Base-by-base conservation (phyloP, 805 yeast species). In the Starmerella apicola region DNA sequence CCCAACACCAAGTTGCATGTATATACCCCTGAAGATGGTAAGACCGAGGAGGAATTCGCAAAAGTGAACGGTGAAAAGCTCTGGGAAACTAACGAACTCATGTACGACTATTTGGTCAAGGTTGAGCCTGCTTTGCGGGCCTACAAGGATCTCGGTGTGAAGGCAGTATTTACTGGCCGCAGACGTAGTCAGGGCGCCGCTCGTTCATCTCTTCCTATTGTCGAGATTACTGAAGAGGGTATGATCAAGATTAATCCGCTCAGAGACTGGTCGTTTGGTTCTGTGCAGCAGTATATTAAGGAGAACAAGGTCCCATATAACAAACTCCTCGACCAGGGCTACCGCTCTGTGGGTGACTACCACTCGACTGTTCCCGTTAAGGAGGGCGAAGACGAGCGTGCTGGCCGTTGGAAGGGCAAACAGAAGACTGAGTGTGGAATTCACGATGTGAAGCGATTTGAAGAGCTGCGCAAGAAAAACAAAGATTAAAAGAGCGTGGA, bases 331-430 rank as follows among this genome's bases (percentile, higher is more conserved):
- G 88, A 85, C 59, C 63, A 76, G 41, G 96, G 96, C 0, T 88
- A 86, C 61, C 78, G 84, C 54, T 82, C 95, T 0, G 72, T 88
- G 13, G 97, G 97, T 1, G 97, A 88, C 59, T 88, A 86, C 72
- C 97, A 88, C 59, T 82, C 94, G 1, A 88, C 97, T 0, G 75
- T 63, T 23, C 96, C 97, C 2, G 94, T 83, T 9, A 70, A 64
- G 6, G 95, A 81, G 33, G 95, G 93, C 8, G 96, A 84, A 56
- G 96, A 88, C 55, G 97, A 88, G 59, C 72, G 97, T 49, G 75
- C 91, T n/a, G 97, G 97, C 1, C 72, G 97, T 54, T 88, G 97
- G 97, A 79, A 81, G 65, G 96, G 95, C 2, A 72, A 79, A 57
- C 70, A 75, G 9, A 88, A 88, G 65, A 84, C 95, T 0, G 97